Evolutionary conservation across 768 basidiomycete species (phyloP), one percentile per base, ranked within the genome.

Genomic region (Trametes coccinea): DNA sequence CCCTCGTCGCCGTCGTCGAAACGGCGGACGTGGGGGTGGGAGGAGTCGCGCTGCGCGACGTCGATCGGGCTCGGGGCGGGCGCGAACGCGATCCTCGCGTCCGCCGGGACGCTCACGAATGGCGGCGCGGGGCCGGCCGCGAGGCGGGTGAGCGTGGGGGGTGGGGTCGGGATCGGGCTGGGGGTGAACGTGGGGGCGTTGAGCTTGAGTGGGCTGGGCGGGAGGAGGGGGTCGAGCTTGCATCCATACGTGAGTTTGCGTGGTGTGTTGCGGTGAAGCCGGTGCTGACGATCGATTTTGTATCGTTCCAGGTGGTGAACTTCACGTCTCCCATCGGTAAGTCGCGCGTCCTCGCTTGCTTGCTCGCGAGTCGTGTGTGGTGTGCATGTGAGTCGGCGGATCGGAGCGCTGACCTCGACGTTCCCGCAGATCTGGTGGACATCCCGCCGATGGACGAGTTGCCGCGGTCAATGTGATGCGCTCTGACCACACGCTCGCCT

Each of bases 301-400:
- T 27, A 40, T 16, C 7, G 51, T 9, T 53, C 30, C 59, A 76
- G 73, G 72, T 74, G n/a, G 73, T 69, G 60, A 75, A 68, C 45
- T 78, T 75, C 60, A 77, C 76, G 44, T 77, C 76, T 11, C 77
- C 77, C 9, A 78, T 78, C 49, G 75, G 74, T 76, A 45, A 52
- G 73, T 61, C 16, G 22, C 22, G 22, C 22, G 22, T n/a, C 41
- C 46, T 8, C 10, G 14, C 11, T 3, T 39, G 34, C 16, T 17
- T n/a, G 6, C 3, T 14, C 29, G 9, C 10, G 40, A 11, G 34
- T 5, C 5, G 22, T 9, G 33, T 31, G 41, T 22, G 59, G 29
- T 55, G 37, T 22, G 39, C 31, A 8, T 34, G n/a, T 22, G 22
- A 22, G 22, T 22, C 22, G 22, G 22, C 22, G 22, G 22, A 22